phyloP scores from a whole-genome alignment of 371 early-diverging fungal species.

The Mucor velutinosus region DNA sequence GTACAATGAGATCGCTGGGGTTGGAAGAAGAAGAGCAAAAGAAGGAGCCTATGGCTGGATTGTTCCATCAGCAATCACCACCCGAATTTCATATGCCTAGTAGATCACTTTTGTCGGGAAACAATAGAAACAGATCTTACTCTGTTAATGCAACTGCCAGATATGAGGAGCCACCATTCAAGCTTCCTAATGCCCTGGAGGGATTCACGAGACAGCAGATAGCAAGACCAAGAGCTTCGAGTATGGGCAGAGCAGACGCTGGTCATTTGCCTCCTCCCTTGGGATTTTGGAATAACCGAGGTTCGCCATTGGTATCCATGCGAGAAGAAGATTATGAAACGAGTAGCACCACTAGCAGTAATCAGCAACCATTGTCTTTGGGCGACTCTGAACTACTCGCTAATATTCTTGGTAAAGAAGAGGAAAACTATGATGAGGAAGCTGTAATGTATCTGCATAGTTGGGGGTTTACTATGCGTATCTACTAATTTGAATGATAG shows the following conservation, averaged over 20 bases:
- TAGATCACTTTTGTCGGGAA: slow-evolving; percentile 45
- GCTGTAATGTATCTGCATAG: background rate
- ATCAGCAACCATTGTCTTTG: slow-evolving; percentile 34
- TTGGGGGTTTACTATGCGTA: background rate
- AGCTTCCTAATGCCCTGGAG: slow-evolving; percentile 37
- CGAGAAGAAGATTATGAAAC: slow-evolving; percentile 33
- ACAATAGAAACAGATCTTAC: slow-evolving; percentile 67
- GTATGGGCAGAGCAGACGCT: slow-evolving; percentile 62
- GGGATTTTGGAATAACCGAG: slow-evolving; percentile 36
- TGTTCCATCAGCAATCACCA: slow-evolving; percentile 36
- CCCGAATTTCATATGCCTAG: slow-evolving; percentile 43
- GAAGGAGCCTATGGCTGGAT: slow-evolving; percentile 8
- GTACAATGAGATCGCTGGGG: slow-evolving; percentile 76
- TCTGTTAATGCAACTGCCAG: slow-evolving; percentile 71
- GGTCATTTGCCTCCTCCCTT: slow-evolving; percentile 14
- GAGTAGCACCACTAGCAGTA: background rate
- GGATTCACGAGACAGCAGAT: slow-evolving; percentile 45
- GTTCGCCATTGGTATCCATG: slow-evolving; percentile 45
- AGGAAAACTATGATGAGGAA: background rate
- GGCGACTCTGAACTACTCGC: slow-evolving; percentile 54
- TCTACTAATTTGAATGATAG: background rate
- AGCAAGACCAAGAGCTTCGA: slow-evolving; percentile 64
- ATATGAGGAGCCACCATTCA: slow-evolving; percentile 31
- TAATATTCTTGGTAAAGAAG: slow-evolving; percentile 30
- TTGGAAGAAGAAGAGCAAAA: slow-evolving; percentile 64